Evolutionary conservation across 441 rosid genomes (phyloP).

Genomic region (Populus hybrid): DNA sequence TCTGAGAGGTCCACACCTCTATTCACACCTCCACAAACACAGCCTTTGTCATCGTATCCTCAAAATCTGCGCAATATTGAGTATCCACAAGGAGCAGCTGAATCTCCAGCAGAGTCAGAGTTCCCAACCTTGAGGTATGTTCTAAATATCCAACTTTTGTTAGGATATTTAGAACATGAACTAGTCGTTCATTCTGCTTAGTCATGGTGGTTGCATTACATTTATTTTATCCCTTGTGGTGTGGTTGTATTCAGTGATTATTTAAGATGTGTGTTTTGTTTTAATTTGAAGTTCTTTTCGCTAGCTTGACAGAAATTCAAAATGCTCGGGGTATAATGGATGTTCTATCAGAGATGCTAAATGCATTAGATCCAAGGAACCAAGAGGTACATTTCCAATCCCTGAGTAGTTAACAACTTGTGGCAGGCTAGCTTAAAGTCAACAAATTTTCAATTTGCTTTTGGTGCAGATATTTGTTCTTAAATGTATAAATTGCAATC

Average conservation of each 20-base stretch:
- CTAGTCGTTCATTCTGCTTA: not conserved
- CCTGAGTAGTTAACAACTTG: not conserved
- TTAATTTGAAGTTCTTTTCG: slow-evolving; percentile 29
- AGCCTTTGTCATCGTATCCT: slow-evolving; percentile 78
- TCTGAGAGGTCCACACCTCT: slow-evolving; percentile 86
- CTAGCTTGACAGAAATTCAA: slow-evolving; percentile 94
- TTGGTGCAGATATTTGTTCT: not conserved
- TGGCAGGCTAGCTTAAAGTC: not conserved
- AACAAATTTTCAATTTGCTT: not conserved
- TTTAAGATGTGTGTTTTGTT: slow-evolving; percentile 9
- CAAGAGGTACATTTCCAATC: slow-evolving; percentile 59
- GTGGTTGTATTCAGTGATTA: slow-evolving; percentile 1
- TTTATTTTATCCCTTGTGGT: slow-evolving; percentile 8
- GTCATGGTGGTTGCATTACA: slow-evolving; percentile 1
- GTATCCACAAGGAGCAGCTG: slow-evolving; percentile 49
- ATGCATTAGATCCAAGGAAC: slow-evolving; percentile 84
- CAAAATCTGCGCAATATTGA: slow-evolving; percentile 66
- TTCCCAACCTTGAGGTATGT: slow-evolving; percentile 80
- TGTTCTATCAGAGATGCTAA: slow-evolving; percentile 95
- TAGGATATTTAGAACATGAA: not conserved
- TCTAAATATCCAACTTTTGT: not conserved
- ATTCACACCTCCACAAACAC: slow-evolving; percentile 93
- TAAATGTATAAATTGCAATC: not conserved
- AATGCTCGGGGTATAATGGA: slow-evolving; percentile 98
- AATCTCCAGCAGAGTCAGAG: slow-evolving; percentile 77